phyloP scores from a whole-genome alignment of 1,139 yeast species.

The Tardiomyces digboiensis region DNA sequence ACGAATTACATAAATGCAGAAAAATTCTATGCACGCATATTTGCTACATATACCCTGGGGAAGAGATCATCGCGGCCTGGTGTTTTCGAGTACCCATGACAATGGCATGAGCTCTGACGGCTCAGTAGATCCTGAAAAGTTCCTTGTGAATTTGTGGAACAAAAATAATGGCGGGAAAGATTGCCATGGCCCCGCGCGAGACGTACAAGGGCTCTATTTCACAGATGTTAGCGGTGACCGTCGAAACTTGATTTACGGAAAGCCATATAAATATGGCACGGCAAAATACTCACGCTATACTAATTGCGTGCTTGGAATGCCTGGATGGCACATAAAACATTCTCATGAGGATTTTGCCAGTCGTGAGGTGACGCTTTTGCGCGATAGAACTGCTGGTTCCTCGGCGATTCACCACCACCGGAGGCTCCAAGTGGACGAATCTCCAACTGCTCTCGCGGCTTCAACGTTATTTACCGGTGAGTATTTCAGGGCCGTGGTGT shows the following conservation, averaged over 20 bases:
- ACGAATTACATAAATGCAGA: too few species aligned
- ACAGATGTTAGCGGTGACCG: constrained; percentile 8
- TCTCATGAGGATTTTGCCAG: constrained; percentile 2
- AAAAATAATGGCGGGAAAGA: background rate
- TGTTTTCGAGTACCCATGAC: background rate
- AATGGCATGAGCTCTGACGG: background rate
- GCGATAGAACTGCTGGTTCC: background rate
- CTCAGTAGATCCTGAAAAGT: background rate
- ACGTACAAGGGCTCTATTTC: background rate
- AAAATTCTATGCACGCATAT: too few species aligned
- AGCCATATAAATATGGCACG: constrained; percentile 6
- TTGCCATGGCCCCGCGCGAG: too few species aligned
- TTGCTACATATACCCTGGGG: too few species aligned
- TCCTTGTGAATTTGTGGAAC: background rate
- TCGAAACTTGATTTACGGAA: constrained; percentile 6
- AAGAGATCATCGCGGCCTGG: too few species aligned
- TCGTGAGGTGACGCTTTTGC: background rate
- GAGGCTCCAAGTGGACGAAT: background rate
- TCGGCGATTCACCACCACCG: background rate
- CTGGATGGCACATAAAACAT: constrained; percentile 1
- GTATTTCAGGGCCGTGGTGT: too few species aligned
- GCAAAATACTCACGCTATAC: constrained; percentile 8
- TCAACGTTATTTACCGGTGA: too few species aligned
- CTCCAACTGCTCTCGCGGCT: background rate
- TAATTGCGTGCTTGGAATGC: constrained; percentile 4